These are phyloP conservation scores for Didymella segeticola DNA, from an alignment of 2,329 filamentous ascomycete species.

Conservation along the genomic window DNA sequence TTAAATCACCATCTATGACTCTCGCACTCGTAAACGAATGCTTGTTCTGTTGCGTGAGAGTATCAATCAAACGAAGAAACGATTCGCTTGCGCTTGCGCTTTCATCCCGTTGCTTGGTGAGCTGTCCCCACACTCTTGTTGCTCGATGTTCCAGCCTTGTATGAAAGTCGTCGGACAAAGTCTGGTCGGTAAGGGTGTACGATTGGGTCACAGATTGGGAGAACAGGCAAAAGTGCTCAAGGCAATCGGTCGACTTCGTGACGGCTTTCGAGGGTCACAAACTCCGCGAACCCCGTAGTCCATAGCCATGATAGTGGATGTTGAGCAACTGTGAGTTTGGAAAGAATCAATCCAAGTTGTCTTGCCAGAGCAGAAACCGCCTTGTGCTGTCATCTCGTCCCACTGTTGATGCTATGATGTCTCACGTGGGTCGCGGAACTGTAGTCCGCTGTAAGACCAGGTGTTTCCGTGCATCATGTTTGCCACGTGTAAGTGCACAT, in stretches of 20 bases:
- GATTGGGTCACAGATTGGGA: not conserved
- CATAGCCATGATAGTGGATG: not conserved
- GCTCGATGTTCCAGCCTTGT: not conserved
- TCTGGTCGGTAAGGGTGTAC: not conserved
- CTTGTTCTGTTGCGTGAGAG: no score
- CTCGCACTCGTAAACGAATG: not conserved
- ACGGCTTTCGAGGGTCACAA: not conserved
- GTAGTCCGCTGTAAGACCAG: not conserved
- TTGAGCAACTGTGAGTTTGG: not conserved
- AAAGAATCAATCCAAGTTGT: not conserved
- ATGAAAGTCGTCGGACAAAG: no score
- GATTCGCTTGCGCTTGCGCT: not conserved
- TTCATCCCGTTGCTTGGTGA: not conserved
- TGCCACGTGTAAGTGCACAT: not conserved
- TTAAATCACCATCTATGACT: not conserved
- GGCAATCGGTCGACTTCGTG: not conserved
- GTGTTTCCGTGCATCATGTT: not conserved
- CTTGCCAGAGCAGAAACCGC: not conserved
- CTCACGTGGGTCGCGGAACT: not conserved
- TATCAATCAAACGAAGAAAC: no score
- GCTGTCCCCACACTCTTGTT: not conserved
- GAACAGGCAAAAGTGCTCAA: not conserved
- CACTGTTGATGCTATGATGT: not conserved
- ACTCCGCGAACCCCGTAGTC: not conserved
- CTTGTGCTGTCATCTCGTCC: not conserved